Evolutionary conservation across 148 eudicot genomes (phyloP), one percentile per base, ranked within the genome.

Genomic region (Cornus suecica): DNA sequence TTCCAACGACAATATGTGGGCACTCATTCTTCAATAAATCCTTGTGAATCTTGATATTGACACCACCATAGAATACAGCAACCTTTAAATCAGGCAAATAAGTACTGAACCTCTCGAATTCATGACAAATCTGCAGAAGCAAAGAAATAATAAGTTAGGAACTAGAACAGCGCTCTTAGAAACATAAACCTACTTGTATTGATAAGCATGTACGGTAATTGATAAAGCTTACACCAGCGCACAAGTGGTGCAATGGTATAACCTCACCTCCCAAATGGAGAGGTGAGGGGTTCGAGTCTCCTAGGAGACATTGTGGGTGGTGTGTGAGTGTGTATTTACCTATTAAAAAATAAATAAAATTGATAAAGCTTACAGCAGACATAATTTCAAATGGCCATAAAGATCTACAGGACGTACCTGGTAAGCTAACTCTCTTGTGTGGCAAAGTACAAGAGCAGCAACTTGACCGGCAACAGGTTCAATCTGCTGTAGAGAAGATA

Each of bases 1-100:
- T 87, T 54, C 90, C 90, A 79, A 87, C 90, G n/a, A 87, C 90
- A 83, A 87, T 80, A 74, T 87, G 88, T 69, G 90, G 90, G 77
- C 90, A 87, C 70, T 87, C 90, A 79, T 85, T 85, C 77, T 87
- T 87, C 72, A 87, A 73, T 56, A 88, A 74, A 68, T 88, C 91
- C 73, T 80, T 88, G 77, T 88, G 91, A 74, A 77, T 66, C 70
- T 85, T 88, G 71, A 83, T 78, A 74, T 85, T 88, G 58, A 88
- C 91, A 60, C 91, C 91, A 61, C 91, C 91, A 78, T 88, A 88
- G 66, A 85, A 88, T 61, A 87, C 90, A 72, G 90, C 83, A 69
- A 87, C 86, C 65, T 85, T 87, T 30, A 85, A 77, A 79, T 87
- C 90, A 74, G 86, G 85, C 74, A 87, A 73, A 68, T 87, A 87